Conservation (phyloP, 2,329 filamentous ascomycete species). For the Ceratocystis diversiconidia region DNA sequence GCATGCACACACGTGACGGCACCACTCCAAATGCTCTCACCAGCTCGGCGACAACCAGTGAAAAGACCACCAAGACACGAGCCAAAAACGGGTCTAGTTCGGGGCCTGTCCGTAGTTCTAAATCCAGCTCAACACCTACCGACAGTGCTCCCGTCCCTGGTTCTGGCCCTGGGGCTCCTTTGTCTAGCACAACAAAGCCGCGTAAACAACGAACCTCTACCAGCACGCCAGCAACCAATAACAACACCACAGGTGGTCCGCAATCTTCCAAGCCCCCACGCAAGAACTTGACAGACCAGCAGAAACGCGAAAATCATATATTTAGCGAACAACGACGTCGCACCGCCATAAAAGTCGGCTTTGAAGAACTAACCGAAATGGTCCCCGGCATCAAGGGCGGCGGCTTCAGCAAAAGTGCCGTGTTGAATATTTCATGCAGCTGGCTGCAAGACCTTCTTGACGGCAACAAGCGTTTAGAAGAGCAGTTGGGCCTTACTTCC, state of each 20-base stretch:
- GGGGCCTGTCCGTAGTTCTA: background rate
- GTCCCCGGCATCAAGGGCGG: conserved; percentile 62
- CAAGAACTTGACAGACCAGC: conserved; percentile 65
- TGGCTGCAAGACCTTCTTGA: conserved; percentile 61
- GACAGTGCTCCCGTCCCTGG: background rate
- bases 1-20: conserved; percentile 11
- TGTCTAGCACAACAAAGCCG: background rate
- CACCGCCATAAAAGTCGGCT: conserved; percentile 68
- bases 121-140: background rate
- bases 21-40: background rate
- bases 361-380: conserved; percentile 62
- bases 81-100: background rate
- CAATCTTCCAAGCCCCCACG: conserved; percentile 26
- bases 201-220: background rate
- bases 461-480: conserved; percentile 48
- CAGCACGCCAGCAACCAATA: conserved; percentile 23
- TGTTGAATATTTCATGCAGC: conserved; percentile 59
- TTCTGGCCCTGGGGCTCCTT: background rate
- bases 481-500: conserved; percentile 6
- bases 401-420: conserved; percentile 70
- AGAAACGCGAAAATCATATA: conserved; percentile 78
- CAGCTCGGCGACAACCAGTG: background rate
- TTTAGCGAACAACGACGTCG: conserved; percentile 75
- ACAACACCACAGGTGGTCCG: conserved; percentile 28
- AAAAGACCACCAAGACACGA: background rate